Evolutionary conservation across 2,329 filamentous ascomycete species (phyloP), one percentile per base, ranked within the genome.

Genomic region (Penicillium janthinellum): DNA sequence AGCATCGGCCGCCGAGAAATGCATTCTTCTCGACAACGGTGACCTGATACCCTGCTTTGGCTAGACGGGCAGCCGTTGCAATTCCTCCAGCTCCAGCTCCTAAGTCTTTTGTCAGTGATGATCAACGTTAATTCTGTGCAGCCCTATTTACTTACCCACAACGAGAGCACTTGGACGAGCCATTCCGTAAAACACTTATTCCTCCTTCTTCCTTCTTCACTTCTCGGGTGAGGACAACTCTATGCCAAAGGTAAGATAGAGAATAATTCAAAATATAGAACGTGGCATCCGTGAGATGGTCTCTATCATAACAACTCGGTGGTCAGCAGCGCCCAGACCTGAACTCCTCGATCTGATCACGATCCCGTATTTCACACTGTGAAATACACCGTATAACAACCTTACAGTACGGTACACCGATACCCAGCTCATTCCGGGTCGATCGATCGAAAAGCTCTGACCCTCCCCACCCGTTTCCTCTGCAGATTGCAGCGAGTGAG

Each of bases 1-100:
- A 89, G 75, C 89, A 92, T 56, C 90, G 81, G 4, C 90, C 90
- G 48, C 90, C 90, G 0, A 86, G 88, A 71, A 90, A 90, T 58
- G 78, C 78, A 70, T 92, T 91, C 79, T 91, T 91, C 75, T 92
- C 90, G n/a, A 92, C 77, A 1, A 92, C 87, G 0, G 88, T 91
- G n/a, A 92, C 89, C 37, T 82, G 73, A 72, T 88, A 87, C 41
- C 89, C 90, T 1, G 88, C 84, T 70, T 88, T 88, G 52, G 88
- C 87, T 11, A 92, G 83, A 48, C 89, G 85, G 2, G 89, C 89
- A 58, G 90, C 88, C 1, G 86, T 86, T n/a, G 88, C 84, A 44
- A 90, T 85, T 59, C 89, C 89, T 53, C 89, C 90, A 48, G 86
- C 86, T 60, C 90, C 90, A 55, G 48, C 48, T 37, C 48, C 48